Percentiles rank a stretch among this genome's conserved stretches.
Evolutionary conservation across 192 early-diverging fungal genomes (phyloP).

Genomic region (Gigaspora rosea): DNA sequence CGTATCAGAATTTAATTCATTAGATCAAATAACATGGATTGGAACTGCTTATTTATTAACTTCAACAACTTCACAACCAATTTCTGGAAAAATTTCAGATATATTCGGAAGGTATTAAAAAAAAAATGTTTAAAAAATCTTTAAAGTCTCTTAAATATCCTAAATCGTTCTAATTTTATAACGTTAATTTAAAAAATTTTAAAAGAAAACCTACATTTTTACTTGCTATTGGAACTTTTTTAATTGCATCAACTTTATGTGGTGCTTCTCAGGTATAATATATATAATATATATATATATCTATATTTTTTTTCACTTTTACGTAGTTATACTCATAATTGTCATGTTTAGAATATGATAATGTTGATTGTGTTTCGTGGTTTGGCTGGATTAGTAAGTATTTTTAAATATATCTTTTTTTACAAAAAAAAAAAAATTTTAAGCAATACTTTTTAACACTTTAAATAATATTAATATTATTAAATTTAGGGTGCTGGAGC

Average conservation of each 20-base stretch:
- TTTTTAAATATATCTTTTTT: too few relatives aligned
- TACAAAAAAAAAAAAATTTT: too few relatives aligned
- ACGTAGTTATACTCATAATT: constrained; percentile 38
- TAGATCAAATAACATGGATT: constrained; percentile 62
- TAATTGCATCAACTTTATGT: constrained; percentile 66
- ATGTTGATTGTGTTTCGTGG: constrained; percentile 68
- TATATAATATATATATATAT: not conserved
- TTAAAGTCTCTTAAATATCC: too few relatives aligned
- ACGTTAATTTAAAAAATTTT: too few relatives aligned
- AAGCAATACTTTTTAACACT: too few relatives aligned
- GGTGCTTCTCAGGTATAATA: constrained; percentile 44
- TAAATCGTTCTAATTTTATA: too few relatives aligned
- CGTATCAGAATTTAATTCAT: constrained; percentile 53
- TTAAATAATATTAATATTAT: too few relatives aligned
- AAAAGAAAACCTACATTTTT: constrained; percentile 58
- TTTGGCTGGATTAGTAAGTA: constrained; percentile 56
- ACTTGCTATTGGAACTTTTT: constrained; percentile 63
- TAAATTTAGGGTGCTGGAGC: constrained; percentile 51
- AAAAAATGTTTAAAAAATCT: too few relatives aligned
- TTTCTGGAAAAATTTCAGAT: constrained; percentile 72
- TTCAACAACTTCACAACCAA: constrained; percentile 44
- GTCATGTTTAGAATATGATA: constrained; percentile 59
- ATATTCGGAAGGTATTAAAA: constrained; percentile 66
- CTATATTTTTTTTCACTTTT: constrained; percentile 59
- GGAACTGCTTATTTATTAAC: constrained; percentile 69